Conservation (phyloP, 352 stramenopile genomes). For the Phytophthora pseudosyringae region DNA sequence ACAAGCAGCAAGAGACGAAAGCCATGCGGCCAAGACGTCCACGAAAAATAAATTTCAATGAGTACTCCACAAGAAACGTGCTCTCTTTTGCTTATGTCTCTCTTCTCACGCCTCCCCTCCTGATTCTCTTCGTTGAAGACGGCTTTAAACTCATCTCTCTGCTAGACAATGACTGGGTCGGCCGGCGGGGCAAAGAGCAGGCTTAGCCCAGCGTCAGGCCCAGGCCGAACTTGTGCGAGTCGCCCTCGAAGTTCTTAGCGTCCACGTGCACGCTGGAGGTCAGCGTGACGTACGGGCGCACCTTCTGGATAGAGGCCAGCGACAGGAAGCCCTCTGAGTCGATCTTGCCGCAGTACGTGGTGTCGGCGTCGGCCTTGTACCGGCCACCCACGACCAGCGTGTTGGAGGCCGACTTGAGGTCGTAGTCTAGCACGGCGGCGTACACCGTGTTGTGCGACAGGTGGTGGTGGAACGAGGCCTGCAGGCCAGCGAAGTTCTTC, state of each 20-base stretch:
- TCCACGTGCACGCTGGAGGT: slow-evolving; percentile 84
- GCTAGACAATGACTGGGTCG: slow-evolving; percentile 20
- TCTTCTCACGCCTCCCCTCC: slow-evolving; percentile 29
- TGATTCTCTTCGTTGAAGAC: slow-evolving; percentile 11
- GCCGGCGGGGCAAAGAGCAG: slow-evolving; percentile 20
- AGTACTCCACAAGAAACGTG: slow-evolving; percentile 47
- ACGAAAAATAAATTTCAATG: not conserved
- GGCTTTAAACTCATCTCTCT: slow-evolving; percentile 20
- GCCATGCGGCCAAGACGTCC: not conserved
- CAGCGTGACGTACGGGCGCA: slow-evolving; percentile 74
- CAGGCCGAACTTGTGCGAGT: slow-evolving; percentile 87
- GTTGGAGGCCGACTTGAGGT: slow-evolving; percentile 85
- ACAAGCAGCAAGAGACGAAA: not conserved
- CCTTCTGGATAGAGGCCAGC: slow-evolving; percentile 79
- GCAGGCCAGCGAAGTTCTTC: slow-evolving; percentile 84
- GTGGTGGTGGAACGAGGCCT: slow-evolving; percentile 86
- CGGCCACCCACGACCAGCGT: slow-evolving; percentile 77
- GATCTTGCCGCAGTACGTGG: slow-evolving; percentile 85
- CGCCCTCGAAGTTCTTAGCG: slow-evolving; percentile 87
- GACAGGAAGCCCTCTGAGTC: slow-evolving; percentile 84
- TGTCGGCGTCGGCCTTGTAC: slow-evolving; percentile 78
- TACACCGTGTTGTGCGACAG: slow-evolving; percentile 79
- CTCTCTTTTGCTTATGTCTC: slow-evolving; percentile 48
- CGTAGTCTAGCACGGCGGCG: slow-evolving; percentile 82
- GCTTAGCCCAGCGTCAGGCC: slow-evolving; percentile 80